Conservation (phyloP, 257 asterid genomes). For the Linaria vulgaris region DNA sequence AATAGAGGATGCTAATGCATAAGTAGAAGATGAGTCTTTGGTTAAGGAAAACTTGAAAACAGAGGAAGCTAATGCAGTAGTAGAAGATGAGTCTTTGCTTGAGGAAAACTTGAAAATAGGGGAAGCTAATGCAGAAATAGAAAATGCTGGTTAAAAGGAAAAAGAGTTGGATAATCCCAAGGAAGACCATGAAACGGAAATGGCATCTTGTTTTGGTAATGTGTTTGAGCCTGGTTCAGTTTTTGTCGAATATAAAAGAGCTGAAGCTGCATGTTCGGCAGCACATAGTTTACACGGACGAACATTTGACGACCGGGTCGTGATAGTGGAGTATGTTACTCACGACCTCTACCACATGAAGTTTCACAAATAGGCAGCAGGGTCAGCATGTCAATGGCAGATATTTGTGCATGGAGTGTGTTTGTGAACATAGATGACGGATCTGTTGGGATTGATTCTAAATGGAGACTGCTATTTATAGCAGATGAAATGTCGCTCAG, state of each 20-base stretch:
- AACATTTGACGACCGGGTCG: conserved; percentile 62
- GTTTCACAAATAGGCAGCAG: conserved; percentile 34
- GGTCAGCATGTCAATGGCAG: too few species aligned
- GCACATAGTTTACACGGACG: conserved; percentile 89
- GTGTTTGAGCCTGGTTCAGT: conserved; percentile 60
- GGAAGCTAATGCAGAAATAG: conserved; percentile 22
- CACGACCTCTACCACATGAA: conserved; percentile 46
- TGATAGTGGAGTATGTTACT: conserved; percentile 56
- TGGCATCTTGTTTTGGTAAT: conserved; percentile 4
- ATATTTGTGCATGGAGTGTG: background rate
- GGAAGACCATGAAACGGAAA: conserved; percentile 25
- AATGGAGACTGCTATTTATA: too few species aligned
- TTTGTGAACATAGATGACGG: background rate
- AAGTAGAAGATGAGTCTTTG: too few species aligned
- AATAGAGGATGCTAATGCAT: too few species aligned
- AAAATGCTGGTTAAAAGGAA: conserved; percentile 11
- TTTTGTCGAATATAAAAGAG: conserved; percentile 72
- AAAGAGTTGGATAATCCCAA: conserved; percentile 30
- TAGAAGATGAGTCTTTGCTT: too few species aligned
- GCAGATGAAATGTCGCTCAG: too few species aligned
- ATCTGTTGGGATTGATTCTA: too few species aligned
- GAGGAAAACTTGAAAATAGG: conserved; percentile 29
- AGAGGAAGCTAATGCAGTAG: too few species aligned
- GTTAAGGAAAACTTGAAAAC: too few species aligned
- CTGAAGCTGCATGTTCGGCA: conserved; percentile 79